Conservation (phyloP, 1,284 basidiomycete genomes). For the Pisolithus thermaeus region DNA sequence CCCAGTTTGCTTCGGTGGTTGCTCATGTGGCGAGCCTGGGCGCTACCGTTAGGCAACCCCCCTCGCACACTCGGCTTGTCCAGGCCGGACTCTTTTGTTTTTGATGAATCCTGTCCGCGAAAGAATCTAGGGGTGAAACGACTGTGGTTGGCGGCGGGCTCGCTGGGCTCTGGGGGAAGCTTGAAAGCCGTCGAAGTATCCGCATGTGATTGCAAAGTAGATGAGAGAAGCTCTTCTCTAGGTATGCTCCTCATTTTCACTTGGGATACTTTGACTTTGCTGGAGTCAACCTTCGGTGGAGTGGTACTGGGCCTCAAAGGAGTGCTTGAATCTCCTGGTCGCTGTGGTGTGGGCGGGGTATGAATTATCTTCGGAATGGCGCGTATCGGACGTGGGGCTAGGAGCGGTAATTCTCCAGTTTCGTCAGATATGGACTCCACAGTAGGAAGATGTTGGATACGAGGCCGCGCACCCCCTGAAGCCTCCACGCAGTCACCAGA, state of each 20-base stretch:
- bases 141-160: conserved; percentile 10
- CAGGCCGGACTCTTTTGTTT: conserved; percentile 17
- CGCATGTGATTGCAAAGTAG: neutral
- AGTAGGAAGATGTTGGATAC: conserved; percentile 16
- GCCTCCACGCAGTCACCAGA: conserved; percentile 1
- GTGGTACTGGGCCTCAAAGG: conserved; percentile 3
- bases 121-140: conserved; percentile 29
- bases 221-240: conserved; percentile 25
- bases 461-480: neutral
- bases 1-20: conserved; percentile 46
- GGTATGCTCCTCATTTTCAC: conserved; percentile 13
- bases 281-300: conserved; percentile 8
- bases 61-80: conserved; percentile 14
- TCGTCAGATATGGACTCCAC: conserved; percentile 24
- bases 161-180: neutral
- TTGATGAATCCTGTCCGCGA: conserved; percentile 22
- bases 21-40: conserved; percentile 21
- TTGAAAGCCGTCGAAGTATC: neutral
- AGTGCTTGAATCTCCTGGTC: conserved; percentile 16
- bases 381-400: conserved; percentile 13
- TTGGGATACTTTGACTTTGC: conserved; percentile 11
- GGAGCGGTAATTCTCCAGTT: conserved; percentile 8
- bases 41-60: conserved; percentile 4
- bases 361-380: conserved; percentile 33
- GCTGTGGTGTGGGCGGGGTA: conserved; percentile 39